These are phyloP conservation scores for Cyberlindnera bimundalis DNA, from an alignment of 805 yeast genomes.

Conservation along the genomic window DNA sequence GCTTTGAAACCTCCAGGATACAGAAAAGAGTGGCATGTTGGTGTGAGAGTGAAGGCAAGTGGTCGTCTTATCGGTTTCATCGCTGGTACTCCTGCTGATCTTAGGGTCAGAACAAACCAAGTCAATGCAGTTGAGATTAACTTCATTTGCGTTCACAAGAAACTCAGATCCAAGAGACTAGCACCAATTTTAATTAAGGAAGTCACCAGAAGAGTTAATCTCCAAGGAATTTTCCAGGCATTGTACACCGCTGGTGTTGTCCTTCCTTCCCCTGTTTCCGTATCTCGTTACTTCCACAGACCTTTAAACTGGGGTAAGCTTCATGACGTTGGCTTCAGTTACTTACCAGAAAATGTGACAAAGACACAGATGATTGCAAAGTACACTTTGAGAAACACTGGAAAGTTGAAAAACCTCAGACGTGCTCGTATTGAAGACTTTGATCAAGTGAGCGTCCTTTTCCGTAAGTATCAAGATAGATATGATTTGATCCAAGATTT, in stretches of 20 bases:
- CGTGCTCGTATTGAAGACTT: conserved; percentile 57
- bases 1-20: conserved; percentile 94
- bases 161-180: conserved; percentile 86
- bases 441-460: conserved; percentile 56
- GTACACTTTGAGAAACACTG: conserved; percentile 53
- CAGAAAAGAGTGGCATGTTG: conserved; percentile 84
- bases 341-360: conserved; percentile 69
- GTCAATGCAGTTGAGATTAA: conserved; percentile 82
- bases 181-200: conserved; percentile 94
- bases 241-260: conserved; percentile 90
- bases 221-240: conserved; percentile 89
- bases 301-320: conserved; percentile 90
- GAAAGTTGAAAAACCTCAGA: conserved; percentile 49
- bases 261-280: conserved; percentile 87
- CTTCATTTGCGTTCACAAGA: conserved; percentile 91
- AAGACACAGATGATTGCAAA: conserved; percentile 67
- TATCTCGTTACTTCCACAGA: conserved; percentile 89
- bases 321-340: conserved; percentile 85
- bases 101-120: conserved; percentile 53
- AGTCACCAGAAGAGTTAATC: conserved; percentile 88
- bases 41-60: conserved; percentile 79
- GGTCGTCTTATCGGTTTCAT: conserved; percentile 87
- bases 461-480: conserved; percentile 58
- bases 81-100: conserved; percentile 77
- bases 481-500: conserved; percentile 75